Evolutionary conservation across 345 rosid genomes (phyloP).

Genomic region (Dipteronia dyeriana): DNA sequence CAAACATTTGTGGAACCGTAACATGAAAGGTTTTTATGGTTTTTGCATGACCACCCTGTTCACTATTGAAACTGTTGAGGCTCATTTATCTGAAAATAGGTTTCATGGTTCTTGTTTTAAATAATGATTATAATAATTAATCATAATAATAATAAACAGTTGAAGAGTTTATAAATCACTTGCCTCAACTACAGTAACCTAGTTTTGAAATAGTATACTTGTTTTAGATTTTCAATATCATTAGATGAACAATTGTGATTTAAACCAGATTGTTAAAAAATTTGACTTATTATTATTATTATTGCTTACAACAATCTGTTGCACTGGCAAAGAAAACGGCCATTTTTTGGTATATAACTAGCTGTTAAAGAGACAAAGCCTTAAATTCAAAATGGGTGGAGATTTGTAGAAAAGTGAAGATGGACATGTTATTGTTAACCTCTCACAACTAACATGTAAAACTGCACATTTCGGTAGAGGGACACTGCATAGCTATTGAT

Average conservation of each 20-base stretch:
- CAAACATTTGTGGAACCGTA: not conserved
- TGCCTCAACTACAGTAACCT: not conserved
- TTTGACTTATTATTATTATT: too few relatives aligned
- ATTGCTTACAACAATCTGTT: not conserved
- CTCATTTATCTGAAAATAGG: not conserved
- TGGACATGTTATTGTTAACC: not conserved
- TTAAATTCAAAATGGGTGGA: not conserved
- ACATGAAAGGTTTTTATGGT: not conserved
- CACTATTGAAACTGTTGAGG: not conserved
- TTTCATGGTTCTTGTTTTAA: not conserved
- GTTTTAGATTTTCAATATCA: not conserved
- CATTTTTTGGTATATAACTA: not conserved
- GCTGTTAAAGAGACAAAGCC: not conserved
- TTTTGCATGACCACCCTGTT: not conserved
- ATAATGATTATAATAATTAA: not conserved
- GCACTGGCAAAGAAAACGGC: not conserved
- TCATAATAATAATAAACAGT: too few relatives aligned
- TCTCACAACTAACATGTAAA: not conserved
- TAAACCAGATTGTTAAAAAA: too few relatives aligned
- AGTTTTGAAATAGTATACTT: not conserved
- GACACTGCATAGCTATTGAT: not conserved
- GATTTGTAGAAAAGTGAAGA: not conserved
- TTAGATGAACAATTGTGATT: not conserved
- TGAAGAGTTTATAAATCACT: not conserved
- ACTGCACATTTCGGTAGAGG: not conserved